These are phyloP conservation scores for Lactarius pseudohatsudake DNA, from an alignment of 768 basidiomycete species.

Conservation along the genomic window DNA sequence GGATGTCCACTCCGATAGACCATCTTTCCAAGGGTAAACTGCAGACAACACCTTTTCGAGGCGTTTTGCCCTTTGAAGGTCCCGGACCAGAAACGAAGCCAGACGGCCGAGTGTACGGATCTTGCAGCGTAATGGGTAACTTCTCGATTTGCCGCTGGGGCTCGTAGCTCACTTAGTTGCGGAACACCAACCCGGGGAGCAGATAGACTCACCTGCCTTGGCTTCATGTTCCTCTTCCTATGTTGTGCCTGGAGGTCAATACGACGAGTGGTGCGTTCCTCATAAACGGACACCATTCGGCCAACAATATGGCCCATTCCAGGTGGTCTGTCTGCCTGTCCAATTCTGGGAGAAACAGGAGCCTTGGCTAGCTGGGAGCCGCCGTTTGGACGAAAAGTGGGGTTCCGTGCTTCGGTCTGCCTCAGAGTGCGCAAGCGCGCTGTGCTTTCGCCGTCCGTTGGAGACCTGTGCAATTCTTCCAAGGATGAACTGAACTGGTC, in stretches of 20 bases:
- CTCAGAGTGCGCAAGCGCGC: conserved; percentile 13
- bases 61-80: conserved; percentile 2
- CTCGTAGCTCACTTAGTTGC: conserved; percentile 9
- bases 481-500: conserved; percentile 4
- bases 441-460: conserved; percentile 19
- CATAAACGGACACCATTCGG: neutral
- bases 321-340: neutral
- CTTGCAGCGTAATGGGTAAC: conserved; percentile 1
- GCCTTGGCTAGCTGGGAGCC: neutral
- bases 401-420: neutral
- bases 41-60: neutral
- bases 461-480: conserved; percentile 1
- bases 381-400: neutral
- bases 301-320: neutral
- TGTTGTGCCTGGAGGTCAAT: neutral
- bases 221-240: conserved; percentile 18
- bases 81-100: conserved; percentile 8
- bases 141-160: no score
- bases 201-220: conserved; percentile 13
- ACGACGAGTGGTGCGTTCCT: neutral
- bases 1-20: conserved; percentile 13
- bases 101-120: conserved; percentile 9
- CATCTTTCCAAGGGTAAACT: conserved; percentile 16
- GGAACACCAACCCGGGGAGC: neutral
- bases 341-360: neutral